Conservation (phyloP, 129 eudicot genomes). For the Tanacetum coccineum region DNA sequence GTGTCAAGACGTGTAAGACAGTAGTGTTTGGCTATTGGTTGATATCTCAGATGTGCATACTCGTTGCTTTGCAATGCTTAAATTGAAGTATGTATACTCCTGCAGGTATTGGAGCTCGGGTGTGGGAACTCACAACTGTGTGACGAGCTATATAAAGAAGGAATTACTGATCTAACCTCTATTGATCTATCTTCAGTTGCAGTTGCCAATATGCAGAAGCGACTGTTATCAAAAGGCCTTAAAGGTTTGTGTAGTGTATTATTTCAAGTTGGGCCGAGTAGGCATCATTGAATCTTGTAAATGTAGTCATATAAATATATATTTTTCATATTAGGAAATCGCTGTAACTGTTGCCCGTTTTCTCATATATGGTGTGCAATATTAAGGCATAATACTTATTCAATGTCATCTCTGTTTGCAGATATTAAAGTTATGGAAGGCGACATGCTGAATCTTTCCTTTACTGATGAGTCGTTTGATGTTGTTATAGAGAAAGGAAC, state of each 20-base stretch:
- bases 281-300: no score
- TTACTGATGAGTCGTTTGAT: conserved; percentile 71
- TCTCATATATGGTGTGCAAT: neutral
- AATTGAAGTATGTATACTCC: conserved; percentile 1
- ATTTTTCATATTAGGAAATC: no score
- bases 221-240: conserved; percentile 63
- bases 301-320: no score
- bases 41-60: neutral
- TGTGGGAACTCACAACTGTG: conserved; percentile 94
- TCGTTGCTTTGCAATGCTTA: neutral
- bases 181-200: conserved; percentile 86
- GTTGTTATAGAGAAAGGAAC: conserved; percentile 98
- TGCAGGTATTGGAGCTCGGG: conserved; percentile 89
- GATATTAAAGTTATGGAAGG: conserved; percentile 78
- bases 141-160: conserved; percentile 79
- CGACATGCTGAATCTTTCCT: conserved; percentile 89
- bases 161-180: conserved; percentile 69
- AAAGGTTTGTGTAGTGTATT: no score
- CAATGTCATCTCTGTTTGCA: conserved; percentile 31
- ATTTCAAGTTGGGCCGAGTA: no score
- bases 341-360: no score
- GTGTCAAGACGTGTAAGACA: neutral
- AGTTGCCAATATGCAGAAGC: conserved; percentile 61
- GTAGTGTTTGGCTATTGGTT: conserved; percentile 2
- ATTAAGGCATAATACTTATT: neutral